Conservation (phyloP, 1,284 basidiomycete species). For the Flammula alnicola region DNA sequence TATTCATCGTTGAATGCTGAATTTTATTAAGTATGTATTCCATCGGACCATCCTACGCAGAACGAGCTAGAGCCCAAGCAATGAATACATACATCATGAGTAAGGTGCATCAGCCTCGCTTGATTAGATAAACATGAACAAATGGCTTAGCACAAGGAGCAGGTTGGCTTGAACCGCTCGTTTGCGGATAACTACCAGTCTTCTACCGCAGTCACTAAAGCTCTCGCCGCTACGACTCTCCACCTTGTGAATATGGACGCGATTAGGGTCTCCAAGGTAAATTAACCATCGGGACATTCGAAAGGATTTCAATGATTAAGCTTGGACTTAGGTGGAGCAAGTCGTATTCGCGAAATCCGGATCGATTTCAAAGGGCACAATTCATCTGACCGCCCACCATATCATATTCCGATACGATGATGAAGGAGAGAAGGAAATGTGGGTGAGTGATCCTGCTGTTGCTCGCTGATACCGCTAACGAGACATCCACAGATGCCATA, state of each 20-base stretch:
- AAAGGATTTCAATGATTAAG: conserved; percentile 17
- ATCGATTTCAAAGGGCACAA: conserved; percentile 65
- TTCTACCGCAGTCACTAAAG: neutral
- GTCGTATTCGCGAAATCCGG: conserved; percentile 76
- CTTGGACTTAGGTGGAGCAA: conserved; percentile 66
- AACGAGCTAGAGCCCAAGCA: too few relatives aligned
- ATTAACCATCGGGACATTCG: conserved; percentile 1
- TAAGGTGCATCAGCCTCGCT: too few relatives aligned
- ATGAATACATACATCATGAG: too few relatives aligned
- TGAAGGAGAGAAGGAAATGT: conserved; percentile 66
- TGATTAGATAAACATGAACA: conserved; percentile 26
- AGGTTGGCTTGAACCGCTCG: conserved; percentile 12
- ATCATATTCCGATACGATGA: conserved; percentile 84
- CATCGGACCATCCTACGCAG: too few relatives aligned
- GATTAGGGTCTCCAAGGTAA: conserved; percentile 72
- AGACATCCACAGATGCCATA: conserved; percentile 74
- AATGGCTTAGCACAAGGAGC: conserved; percentile 10
- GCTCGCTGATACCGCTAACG: conserved; percentile 10
- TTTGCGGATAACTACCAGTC: conserved; percentile 2
- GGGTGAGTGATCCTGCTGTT: conserved; percentile 55
- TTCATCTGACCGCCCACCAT: conserved; percentile 95
- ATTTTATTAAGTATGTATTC: too few relatives aligned
- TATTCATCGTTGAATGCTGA: too few relatives aligned
- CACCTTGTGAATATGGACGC: conserved; percentile 56
- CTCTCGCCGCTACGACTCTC: neutral